These are phyloP conservation scores for Parietaria judaica DNA, from an alignment of 306 rosid species.

Conservation along the genomic window DNA sequence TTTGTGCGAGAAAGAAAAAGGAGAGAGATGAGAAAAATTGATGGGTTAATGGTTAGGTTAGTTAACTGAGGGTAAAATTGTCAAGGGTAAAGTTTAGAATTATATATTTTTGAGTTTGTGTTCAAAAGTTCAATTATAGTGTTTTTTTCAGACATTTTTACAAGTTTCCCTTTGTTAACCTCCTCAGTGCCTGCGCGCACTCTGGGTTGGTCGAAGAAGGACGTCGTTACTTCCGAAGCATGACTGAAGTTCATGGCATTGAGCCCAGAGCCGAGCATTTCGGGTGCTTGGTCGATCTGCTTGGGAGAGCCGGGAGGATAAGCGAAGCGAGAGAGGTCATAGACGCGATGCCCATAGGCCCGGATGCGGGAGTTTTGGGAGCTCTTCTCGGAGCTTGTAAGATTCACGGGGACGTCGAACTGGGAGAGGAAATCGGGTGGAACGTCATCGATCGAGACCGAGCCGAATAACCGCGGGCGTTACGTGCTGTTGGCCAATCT, in stretches of 20 bases:
- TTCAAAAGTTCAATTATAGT: no score
- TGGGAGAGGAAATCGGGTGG: slow-evolving; percentile 47
- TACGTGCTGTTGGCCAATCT: slow-evolving; percentile 49
- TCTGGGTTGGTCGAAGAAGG: slow-evolving; percentile 51
- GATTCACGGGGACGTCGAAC: slow-evolving; percentile 42
- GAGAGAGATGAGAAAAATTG: no score
- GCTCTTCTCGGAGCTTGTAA: slow-evolving; percentile 74
- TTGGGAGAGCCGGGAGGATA: slow-evolving; percentile 48
- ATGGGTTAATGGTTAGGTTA: no score
- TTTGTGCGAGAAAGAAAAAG: no score
- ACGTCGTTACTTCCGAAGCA: slow-evolving; percentile 25
- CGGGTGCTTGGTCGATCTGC: slow-evolving; percentile 60
- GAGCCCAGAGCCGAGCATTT: slow-evolving; percentile 46
- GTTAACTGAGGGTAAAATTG: no score
- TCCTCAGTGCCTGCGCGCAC: slow-evolving; percentile 57
- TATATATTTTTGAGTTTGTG: no score
- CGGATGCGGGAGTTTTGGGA: slow-evolving; percentile 48
- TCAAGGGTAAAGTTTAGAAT: no score
- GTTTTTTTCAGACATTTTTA: no score
- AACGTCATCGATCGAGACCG: slow-evolving; percentile 49
- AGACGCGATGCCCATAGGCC: slow-evolving; percentile 43
- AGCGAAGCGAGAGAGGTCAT: slow-evolving; percentile 42
- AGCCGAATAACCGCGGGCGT: slow-evolving; percentile 56
- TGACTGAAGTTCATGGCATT: slow-evolving; percentile 31
- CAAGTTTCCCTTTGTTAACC: slow-evolving; percentile 32